Percentiles rank a stretch among this genome's conserved stretches.
These are phyloP conservation scores for Phytophthora cactorum DNA, from an alignment of 352 stramenopile genomes.

Conservation along the genomic window DNA sequence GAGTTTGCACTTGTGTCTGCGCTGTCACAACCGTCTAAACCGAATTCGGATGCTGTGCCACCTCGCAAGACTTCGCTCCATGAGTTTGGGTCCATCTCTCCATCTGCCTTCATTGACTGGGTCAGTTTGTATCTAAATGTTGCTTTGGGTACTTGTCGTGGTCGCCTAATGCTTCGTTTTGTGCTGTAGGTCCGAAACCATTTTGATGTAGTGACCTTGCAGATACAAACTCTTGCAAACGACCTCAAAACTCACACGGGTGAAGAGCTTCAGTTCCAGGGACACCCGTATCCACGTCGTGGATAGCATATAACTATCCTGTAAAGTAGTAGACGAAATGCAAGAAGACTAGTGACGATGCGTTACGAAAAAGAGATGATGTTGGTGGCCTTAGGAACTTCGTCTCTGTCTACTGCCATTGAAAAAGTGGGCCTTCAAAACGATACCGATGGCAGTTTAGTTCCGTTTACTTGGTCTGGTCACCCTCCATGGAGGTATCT, in stretches of 20 bases:
- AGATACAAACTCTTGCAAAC: conserved; percentile 43
- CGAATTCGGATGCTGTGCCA: conserved; percentile 1
- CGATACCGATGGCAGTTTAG: background rate
- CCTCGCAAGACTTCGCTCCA: conserved; percentile 8
- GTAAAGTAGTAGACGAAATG: background rate
- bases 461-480: conserved; percentile 24
- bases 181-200: conserved; percentile 42
- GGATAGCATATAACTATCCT: conserved; percentile 2
- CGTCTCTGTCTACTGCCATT: background rate
- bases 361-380: background rate
- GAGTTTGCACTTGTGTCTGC: conserved; percentile 49
- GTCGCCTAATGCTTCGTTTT: background rate
- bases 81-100: conserved; percentile 38
- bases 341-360: background rate
- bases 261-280: conserved; percentile 73
- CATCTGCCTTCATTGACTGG: conserved; percentile 46
- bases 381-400: background rate
- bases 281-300: conserved; percentile 47
- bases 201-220: conserved; percentile 52
- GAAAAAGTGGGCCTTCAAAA: background rate
- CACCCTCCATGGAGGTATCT: conserved; percentile 44
- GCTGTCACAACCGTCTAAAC: conserved; percentile 21
- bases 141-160: background rate
- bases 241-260: conserved; percentile 58
- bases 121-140: conserved; percentile 27